A percentile compares a stretch with the other conserved stretches of the same genome.
These are phyloP conservation scores for Penicillium olsonii DNA, from an alignment of 2,329 filamentous ascomycete species.

Conservation along the genomic window DNA sequence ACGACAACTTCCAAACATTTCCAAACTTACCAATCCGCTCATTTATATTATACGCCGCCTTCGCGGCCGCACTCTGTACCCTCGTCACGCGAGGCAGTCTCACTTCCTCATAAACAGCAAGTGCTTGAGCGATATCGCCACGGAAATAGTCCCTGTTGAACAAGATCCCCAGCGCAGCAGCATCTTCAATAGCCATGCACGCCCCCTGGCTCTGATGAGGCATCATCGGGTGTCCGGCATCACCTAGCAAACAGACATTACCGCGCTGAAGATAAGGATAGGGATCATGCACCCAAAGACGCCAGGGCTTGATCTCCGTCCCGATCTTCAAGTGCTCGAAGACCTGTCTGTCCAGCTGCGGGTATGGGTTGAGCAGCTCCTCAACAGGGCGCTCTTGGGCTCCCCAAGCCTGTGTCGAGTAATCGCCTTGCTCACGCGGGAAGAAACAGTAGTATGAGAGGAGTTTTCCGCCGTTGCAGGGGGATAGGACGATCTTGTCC, in stretches of 20 bases:
- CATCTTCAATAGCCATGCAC: slow-evolving; percentile 69
- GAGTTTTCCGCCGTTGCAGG: slow-evolving; percentile 66
- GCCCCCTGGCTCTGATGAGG: slow-evolving; percentile 70
- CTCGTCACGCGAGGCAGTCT: slow-evolving; percentile 57
- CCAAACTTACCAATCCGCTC: slow-evolving; percentile 57
- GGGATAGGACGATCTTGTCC: slow-evolving; percentile 71
- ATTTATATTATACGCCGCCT: slow-evolving; percentile 63
- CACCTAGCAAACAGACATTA: slow-evolving; percentile 61
- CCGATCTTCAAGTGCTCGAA: slow-evolving; percentile 60
- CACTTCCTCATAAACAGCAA: slow-evolving; percentile 56
- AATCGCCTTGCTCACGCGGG: slow-evolving; percentile 61
- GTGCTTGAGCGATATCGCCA: slow-evolving; percentile 51
- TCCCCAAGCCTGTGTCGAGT: slow-evolving; percentile 62
- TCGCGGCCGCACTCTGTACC: slow-evolving; percentile 60
- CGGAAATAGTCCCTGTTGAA: slow-evolving; percentile 54
- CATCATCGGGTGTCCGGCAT: slow-evolving; percentile 70
- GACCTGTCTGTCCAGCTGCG: slow-evolving; percentile 61
- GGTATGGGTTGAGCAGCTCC: slow-evolving; percentile 63
- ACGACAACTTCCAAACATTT: too few species aligned
- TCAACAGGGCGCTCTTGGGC: slow-evolving; percentile 54
- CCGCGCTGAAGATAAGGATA: slow-evolving; percentile 60
- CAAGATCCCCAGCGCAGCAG: slow-evolving; percentile 62
- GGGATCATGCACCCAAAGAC: slow-evolving; percentile 65
- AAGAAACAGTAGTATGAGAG: slow-evolving; percentile 73
- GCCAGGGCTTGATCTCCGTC: slow-evolving; percentile 65